Conservation (phyloP, 768 basidiomycete genomes). For the Mycena capillaripes region DNA sequence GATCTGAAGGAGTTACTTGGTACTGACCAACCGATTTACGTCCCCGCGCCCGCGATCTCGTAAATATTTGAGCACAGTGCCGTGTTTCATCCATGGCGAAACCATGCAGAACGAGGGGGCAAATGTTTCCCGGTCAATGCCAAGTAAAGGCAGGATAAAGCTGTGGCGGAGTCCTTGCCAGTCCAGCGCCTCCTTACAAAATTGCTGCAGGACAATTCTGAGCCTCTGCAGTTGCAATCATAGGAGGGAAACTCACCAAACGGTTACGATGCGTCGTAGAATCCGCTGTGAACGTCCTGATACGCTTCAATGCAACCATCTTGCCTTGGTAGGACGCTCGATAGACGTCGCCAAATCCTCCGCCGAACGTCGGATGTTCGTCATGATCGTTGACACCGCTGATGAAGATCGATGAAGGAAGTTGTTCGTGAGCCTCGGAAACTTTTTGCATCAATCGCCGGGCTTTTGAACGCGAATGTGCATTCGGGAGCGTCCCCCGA, state of each 20-base stretch:
- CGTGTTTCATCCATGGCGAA: constrained; percentile 46
- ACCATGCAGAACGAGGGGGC: constrained; percentile 42
- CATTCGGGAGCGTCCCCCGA: background rate
- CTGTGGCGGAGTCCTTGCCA: constrained; percentile 47
- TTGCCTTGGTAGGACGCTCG: constrained; percentile 21
- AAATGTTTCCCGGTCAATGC: constrained; percentile 43
- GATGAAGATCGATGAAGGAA: constrained; percentile 36
- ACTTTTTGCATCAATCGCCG: constrained; percentile 29
- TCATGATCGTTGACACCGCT: constrained; percentile 20
- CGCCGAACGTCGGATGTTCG: constrained; percentile 30
- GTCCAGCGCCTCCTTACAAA: constrained; percentile 44
- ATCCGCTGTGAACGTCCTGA: background rate
- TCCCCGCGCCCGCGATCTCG: constrained; percentile 33
- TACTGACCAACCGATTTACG: constrained; percentile 35
- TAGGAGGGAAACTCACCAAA: background rate
- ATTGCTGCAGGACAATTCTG: too few species aligned
- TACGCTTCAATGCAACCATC: constrained; percentile 11
- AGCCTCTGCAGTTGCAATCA: too few species aligned
- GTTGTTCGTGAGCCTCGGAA: constrained; percentile 18
- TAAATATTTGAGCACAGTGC: constrained; percentile 42
- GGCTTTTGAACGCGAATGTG: background rate
- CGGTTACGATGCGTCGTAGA: constrained; percentile 8
- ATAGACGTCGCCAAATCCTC: constrained; percentile 32
- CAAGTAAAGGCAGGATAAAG: constrained; percentile 46
- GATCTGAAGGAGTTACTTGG: background rate